A percentile compares a stretch with the other conserved stretches of the same genome.
Evolutionary conservation across 1,284 basidiomycete species (phyloP).

Genomic region (Taiwanofungus camphoratus): DNA sequence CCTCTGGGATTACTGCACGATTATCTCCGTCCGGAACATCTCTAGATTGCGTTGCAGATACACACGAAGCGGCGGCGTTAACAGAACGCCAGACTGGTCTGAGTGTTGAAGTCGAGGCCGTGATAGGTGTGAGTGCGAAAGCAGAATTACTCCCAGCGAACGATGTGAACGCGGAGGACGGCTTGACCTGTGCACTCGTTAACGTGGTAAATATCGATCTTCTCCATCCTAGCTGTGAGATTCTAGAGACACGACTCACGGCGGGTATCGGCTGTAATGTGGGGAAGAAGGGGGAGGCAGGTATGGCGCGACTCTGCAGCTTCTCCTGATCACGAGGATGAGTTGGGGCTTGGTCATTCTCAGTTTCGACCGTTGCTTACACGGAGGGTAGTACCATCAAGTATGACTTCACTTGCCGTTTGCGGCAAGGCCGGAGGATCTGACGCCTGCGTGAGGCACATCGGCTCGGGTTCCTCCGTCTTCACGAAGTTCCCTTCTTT

Average conservation of each 20-base stretch:
- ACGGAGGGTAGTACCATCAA: no score
- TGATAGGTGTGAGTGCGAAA: constrained; percentile 8
- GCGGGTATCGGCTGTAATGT: constrained; percentile 14
- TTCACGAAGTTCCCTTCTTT: not conserved
- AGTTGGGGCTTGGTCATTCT: not conserved
- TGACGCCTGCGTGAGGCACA: not conserved
- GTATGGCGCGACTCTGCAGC: not conserved
- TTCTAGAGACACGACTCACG: constrained; percentile 8
- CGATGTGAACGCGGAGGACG: constrained; percentile 23
- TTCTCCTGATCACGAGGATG: not conserved
- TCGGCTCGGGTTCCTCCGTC: not conserved
- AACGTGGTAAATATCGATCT: not conserved
- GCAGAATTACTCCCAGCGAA: constrained; percentile 16
- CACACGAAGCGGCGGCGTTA: no score
- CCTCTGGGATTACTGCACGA: no score
- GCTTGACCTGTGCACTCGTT: constrained; percentile 17
- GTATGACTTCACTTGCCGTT: not conserved
- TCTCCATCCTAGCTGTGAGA: not conserved
- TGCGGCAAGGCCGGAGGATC: no score
- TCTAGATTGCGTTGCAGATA: no score
- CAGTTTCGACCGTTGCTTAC: not conserved
- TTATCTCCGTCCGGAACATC: no score
- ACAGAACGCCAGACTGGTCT: constrained; percentile 1
- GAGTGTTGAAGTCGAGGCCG: not conserved
- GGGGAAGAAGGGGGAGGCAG: not conserved